Percentiles rank a stretch among this genome's conserved stretches.
phyloP scores from a whole-genome alignment of 305 asterid genomes.

The Stenogyne calaminthoides region DNA sequence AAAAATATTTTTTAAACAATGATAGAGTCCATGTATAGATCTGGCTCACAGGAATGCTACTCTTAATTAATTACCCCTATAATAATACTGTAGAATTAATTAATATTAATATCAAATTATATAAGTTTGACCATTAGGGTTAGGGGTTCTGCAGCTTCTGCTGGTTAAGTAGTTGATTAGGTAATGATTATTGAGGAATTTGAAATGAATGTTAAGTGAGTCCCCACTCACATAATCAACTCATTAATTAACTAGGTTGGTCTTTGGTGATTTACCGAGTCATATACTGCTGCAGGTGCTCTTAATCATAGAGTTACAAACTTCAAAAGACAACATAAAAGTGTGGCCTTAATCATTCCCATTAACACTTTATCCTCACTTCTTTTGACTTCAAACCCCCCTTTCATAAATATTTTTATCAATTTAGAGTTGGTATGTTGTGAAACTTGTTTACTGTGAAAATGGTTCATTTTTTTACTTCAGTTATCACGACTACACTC shows the following conservation, averaged over 20 bases:
- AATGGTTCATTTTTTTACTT: too few species aligned
- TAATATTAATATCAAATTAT: too few species aligned
- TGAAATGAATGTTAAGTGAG: slow-evolving; percentile 16
- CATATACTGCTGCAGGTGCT: slow-evolving; percentile 25
- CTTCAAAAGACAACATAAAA: slow-evolving; percentile 29
- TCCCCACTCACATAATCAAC: slow-evolving; percentile 20
- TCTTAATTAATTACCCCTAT: not conserved
- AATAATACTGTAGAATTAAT: too few species aligned
- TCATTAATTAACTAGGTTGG: slow-evolving; percentile 28
- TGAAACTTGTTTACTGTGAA: too few species aligned
- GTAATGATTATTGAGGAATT: slow-evolving; percentile 36
- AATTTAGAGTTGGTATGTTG: too few species aligned
- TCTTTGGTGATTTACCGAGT: not conserved
- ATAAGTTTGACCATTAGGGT: not conserved
- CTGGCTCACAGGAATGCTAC: too few species aligned
- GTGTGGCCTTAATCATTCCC: slow-evolving; percentile 34
- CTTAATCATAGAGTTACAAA: slow-evolving; percentile 20
- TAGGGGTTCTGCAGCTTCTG: too few species aligned
- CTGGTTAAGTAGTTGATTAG: slow-evolving; percentile 27
- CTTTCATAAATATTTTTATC: not conserved
- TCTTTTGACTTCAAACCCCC: slow-evolving; percentile 36
- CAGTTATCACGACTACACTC: too few species aligned
- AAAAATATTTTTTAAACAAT: too few species aligned
- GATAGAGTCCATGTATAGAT: too few species aligned
- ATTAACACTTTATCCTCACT: slow-evolving; percentile 21